Conservation (phyloP, 2,329 filamentous ascomycete species). For the Lecanicillium sp. region DNA sequence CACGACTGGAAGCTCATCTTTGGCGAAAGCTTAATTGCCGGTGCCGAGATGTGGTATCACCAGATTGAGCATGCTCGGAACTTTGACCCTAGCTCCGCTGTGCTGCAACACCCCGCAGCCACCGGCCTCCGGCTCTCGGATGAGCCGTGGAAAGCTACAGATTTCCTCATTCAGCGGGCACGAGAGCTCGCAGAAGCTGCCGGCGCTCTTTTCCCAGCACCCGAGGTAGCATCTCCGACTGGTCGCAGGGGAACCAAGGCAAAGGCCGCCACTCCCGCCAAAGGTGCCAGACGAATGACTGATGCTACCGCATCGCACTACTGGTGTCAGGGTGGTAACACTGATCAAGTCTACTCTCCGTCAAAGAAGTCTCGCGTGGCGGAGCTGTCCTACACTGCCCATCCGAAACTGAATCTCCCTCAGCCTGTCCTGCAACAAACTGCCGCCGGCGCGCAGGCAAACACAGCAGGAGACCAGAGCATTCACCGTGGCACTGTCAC, state of each 20-base stretch:
- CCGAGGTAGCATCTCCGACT: too few species aligned
- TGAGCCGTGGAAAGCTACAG: slow-evolving; percentile 3
- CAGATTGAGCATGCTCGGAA: not conserved
- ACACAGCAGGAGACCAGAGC: not conserved
- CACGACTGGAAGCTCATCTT: slow-evolving; percentile 24
- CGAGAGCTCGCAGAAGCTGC: slow-evolving; percentile 23
- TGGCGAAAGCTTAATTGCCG: slow-evolving; percentile 27
- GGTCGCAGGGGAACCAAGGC: not conserved
- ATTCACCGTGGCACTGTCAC: not conserved
- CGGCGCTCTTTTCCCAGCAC: slow-evolving; percentile 9
- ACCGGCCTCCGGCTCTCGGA: not conserved
- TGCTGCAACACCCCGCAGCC: not conserved
- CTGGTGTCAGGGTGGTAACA: not conserved
- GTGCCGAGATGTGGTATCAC: slow-evolving; percentile 21
- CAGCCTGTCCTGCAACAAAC: too few species aligned
- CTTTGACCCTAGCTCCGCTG: too few species aligned
- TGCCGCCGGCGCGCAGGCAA: too few species aligned
- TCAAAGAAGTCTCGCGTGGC: not conserved
- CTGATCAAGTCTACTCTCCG: not conserved
- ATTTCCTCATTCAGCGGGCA: slow-evolving; percentile 24
- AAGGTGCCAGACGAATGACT: not conserved
- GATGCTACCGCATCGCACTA: slow-evolving; percentile 5
- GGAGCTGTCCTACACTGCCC: not conserved
- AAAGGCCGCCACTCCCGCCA: not conserved
- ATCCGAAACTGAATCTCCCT: not conserved